phyloP scores from a whole-genome alignment of 371 early-diverging fungal genomes.

The Umbelopsis sp. region DNA sequence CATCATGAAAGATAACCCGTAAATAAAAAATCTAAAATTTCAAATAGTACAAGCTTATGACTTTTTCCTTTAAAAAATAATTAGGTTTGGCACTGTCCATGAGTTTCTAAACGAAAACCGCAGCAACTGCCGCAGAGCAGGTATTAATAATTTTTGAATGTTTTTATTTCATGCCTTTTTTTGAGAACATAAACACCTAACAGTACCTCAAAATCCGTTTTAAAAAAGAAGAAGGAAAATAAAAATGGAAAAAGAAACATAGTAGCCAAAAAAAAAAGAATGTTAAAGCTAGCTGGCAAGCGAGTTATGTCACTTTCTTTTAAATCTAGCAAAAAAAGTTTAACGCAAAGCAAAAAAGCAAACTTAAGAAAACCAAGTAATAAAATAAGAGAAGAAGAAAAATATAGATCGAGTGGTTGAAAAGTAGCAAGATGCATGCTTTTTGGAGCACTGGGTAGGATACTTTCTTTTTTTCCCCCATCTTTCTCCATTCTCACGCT shows the following conservation, averaged over 20 bases:
- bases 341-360: not conserved
- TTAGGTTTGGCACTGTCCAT: no score
- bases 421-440: not conserved
- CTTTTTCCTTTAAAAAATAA: no score
- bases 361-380: not conserved
- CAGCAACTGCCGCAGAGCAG: no score
- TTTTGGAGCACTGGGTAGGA: not conserved
- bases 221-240: not conserved
- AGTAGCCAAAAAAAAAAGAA: not conserved
- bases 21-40: no score
- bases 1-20: no score
- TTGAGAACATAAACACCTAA: slow-evolving; percentile 15
- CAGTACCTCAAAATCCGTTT: not conserved
- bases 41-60: no score
- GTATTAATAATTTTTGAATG: no score
- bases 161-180: slow-evolving; percentile 21
- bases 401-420: not conserved
- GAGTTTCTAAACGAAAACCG: not conserved
- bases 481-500: not conserved
- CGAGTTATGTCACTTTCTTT: not conserved
- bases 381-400: not conserved
- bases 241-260: not conserved
- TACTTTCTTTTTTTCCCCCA: not conserved
- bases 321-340: not conserved
- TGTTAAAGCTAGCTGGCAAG: not conserved